Conservation (phyloP, 805 yeast genomes). For the Torulaspora microellipsoides region DNA sequence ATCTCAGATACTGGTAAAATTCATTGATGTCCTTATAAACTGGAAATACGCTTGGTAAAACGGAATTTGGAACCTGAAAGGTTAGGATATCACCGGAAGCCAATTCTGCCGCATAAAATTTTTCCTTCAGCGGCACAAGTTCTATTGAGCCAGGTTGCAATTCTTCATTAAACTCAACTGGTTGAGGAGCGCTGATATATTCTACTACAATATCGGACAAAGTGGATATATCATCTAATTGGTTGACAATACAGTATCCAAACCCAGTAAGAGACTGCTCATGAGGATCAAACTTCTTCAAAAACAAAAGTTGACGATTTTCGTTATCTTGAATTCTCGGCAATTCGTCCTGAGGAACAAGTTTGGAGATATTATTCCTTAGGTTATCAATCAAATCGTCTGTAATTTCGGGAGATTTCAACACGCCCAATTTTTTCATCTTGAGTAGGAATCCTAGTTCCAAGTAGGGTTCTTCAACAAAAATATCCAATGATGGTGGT, state of each 20-base stretch:
- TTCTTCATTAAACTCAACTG: slow-evolving; percentile 53
- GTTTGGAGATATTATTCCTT: slow-evolving; percentile 15
- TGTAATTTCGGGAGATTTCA: slow-evolving; percentile 11
- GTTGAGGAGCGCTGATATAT: slow-evolving; percentile 37
- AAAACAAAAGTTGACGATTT: slow-evolving; percentile 36
- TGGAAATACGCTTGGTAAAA: slow-evolving; percentile 26
- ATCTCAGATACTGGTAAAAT: slow-evolving; percentile 50
- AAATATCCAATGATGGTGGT: slow-evolving; percentile 46
- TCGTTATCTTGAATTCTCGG: slow-evolving; percentile 14
- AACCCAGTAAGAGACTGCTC: slow-evolving; percentile 58
- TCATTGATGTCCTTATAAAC: slow-evolving; percentile 39
- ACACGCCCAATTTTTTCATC: slow-evolving; percentile 15
- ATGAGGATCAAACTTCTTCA: slow-evolving; percentile 63
- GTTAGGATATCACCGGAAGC: slow-evolving; percentile 63
- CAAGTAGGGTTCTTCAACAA: slow-evolving; percentile 55
- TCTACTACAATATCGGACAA: slow-evolving; percentile 40
- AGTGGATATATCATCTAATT: slow-evolving; percentile 42
- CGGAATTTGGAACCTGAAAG: slow-evolving; percentile 20
- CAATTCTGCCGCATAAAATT: slow-evolving; percentile 54
- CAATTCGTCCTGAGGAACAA: slow-evolving; percentile 8
- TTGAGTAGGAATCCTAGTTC: slow-evolving; percentile 21
- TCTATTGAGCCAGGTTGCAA: slow-evolving; percentile 51
- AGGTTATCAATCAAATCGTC: slow-evolving; percentile 23
- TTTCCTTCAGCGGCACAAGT: slow-evolving; percentile 32
- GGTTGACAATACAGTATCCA: slow-evolving; percentile 51